These are phyloP conservation scores for Phytophthora podocarpi DNA, from an alignment of 352 stramenopile species.

Conservation along the genomic window DNA sequence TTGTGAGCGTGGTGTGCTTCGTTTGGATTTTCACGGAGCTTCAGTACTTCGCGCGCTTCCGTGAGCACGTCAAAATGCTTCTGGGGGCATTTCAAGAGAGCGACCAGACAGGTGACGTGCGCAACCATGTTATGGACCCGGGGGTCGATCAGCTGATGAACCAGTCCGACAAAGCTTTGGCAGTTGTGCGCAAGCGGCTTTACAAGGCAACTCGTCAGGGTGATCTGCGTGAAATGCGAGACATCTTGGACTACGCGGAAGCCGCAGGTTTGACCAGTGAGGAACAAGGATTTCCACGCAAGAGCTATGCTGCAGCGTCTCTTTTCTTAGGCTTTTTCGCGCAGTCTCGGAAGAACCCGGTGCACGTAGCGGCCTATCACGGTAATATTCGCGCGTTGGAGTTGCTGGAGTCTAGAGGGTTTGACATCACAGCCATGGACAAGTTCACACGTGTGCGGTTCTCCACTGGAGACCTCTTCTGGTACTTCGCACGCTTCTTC, in stretches of 20 bases:
- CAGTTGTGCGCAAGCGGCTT: constrained; percentile 64
- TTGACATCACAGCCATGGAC: constrained; percentile 69
- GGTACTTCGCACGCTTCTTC: constrained; percentile 79
- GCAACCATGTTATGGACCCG: constrained; percentile 63
- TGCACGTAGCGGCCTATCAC: constrained; percentile 78
- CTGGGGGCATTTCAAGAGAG: constrained; percentile 82
- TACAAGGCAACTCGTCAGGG: constrained; percentile 76
- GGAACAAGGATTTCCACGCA: constrained; percentile 58
- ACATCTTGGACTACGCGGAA: constrained; percentile 60
- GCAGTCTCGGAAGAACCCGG: constrained; percentile 75
- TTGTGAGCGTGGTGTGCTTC: constrained; percentile 62
- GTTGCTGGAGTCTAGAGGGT: constrained; percentile 56
- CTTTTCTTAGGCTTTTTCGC: constrained; percentile 69
- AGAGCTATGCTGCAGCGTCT: constrained; percentile 50
- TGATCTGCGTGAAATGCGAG: constrained; percentile 66
- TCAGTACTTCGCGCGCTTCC: constrained; percentile 75
- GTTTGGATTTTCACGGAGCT: constrained; percentile 66
- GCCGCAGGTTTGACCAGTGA: constrained; percentile 42
- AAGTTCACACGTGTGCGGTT: constrained; percentile 84
- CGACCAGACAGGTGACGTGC: constrained; percentile 76
- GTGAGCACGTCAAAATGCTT: constrained; percentile 87
- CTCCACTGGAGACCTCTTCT: constrained; percentile 82
- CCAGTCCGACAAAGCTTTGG: constrained; percentile 56
- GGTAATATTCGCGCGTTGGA: constrained; percentile 75
- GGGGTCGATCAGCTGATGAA: constrained; percentile 63